Evolutionary conservation across 768 basidiomycete species (phyloP), one percentile per base, ranked within the genome.

Genomic region (Rhodotorula paludigena): DNA sequence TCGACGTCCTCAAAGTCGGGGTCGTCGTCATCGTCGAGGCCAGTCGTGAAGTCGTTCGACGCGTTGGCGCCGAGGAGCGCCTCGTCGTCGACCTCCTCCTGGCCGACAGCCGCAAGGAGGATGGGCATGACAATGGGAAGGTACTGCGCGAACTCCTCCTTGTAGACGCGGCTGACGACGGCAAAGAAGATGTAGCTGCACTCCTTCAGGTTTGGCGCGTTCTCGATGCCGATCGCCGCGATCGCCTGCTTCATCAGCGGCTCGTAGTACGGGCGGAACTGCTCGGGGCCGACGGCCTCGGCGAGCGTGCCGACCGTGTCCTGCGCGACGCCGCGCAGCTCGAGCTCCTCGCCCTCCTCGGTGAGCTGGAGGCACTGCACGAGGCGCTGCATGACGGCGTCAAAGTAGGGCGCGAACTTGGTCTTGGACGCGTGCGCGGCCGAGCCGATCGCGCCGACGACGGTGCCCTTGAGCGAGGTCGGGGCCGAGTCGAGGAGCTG

Each of bases 251-350:
- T 85, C 96, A 99, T 98, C 84, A 94, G 85, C 64, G 90, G 87
- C n/a, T 86, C 83, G 82, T 94, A 96, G 84, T 88, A 98, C 25
- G 92, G 93, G 41, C 90, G 83, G 87, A 98, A 99, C 36, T 86
- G 81, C 21, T 98, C 93, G 76, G 87, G 85, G 71, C 96, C 94
- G 66, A 98, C 90, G 14, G 94, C 92, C 80, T 98, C 94, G 21
- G 96, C 90, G 74, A 99, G 91, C 0, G 96, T 97, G 59, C 96
- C 96, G 66, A 97, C 87, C n/a, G 96, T 91, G 79, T 98, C 96
- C 86, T 96, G 96, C 18, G 94, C 88, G 76, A 97, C 93, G 44
- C 96, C 94, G 64, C 94, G 90, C 45, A 99, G 85, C 74, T 97
- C 93, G 51, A 83, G 85, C 80, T 96, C 91, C 77, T 96, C 94